Evolutionary conservation across 495 filamentous ascomycete species (phyloP).

Genomic region (Lindgomyces ingoldianus): DNA sequence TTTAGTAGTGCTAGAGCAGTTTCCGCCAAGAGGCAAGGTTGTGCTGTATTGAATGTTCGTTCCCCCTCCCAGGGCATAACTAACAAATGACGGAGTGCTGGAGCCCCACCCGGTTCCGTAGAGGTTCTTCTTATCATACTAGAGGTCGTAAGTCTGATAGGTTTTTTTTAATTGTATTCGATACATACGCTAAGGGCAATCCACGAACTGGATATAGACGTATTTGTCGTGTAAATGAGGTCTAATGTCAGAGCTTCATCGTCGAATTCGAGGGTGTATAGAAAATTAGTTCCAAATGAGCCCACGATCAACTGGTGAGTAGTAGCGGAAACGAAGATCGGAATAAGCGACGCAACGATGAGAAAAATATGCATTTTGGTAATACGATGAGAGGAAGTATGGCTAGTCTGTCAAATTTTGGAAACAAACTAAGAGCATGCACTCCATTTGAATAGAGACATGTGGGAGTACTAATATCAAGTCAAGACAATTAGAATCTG

Average conservation of each 20-base stretch:
- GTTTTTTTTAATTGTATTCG: too few relatives aligned
- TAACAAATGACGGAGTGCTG: neutral
- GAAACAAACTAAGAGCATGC: too few relatives aligned
- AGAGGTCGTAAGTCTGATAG: too few relatives aligned
- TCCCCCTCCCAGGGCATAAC: neutral
- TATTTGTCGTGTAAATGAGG: neutral
- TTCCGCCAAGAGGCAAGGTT: neutral
- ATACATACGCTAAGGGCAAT: neutral
- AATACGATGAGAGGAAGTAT: too few relatives aligned
- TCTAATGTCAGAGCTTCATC: constrained; percentile 4
- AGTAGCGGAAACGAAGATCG: neutral
- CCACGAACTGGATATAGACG: neutral
- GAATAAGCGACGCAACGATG: too few relatives aligned
- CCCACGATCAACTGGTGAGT: neutral
- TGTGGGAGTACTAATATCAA: too few relatives aligned
- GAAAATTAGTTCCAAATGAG: neutral
- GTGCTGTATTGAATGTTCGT: neutral
- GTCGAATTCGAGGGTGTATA: neutral
- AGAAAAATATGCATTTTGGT: too few relatives aligned
- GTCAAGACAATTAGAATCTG: too few relatives aligned
- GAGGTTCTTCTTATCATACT: constrained; percentile 3
- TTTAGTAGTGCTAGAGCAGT: neutral
- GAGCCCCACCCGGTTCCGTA: neutral
- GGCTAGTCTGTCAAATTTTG: too few relatives aligned
- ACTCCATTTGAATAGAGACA: too few relatives aligned